Base-by-base conservation (phyloP, 805 yeast species). In the Starmerella roubikii region DNA sequence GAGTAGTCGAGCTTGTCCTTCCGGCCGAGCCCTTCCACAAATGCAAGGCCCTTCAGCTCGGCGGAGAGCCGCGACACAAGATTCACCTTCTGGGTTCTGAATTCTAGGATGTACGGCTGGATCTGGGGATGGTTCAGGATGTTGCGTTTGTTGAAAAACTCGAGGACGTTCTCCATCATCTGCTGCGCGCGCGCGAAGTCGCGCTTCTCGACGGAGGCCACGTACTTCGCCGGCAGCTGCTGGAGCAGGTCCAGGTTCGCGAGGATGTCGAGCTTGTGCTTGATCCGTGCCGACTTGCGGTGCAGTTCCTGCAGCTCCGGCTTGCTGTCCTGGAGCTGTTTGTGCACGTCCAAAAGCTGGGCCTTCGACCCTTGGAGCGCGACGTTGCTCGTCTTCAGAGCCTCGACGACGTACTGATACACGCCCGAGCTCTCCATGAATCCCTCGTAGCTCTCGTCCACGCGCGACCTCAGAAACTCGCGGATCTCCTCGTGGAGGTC, bases 401-500 rank as follows among this genome's bases (percentile, higher is more conserved):
- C 66, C 32, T 69, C 65, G 3, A 80, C 72, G 2, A 85, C 75
- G 32, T 72, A 66, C 39, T 83, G 78, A 57, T 83, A 88, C 4
- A 88, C 77, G 0, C 94, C 94, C 32, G 88, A 75, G 48, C 84
- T 75, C 48, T 75, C 78, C 55, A 83, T 85, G 60, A 88, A 85
- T 1, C 83, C 76, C 54, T 82, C 86, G 39, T 43, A 48, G 46
- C 42, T 55, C 30, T 42, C 80, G 47, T 78, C 78, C 22, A 86
- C 95, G 2, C 86, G 82, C 19, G 59, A 60, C 42, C 77, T 71
- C 37, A 88, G 63, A 20, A 75, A 70, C 15, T 54, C 54, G 13
- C 76, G 71, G 11, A 86, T 69, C 38, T 70, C 63, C 19, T 63
- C 61, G 44, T 77, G 73, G 32, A 84, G 58, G 34, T 69, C 68